Conservation (phyloP, 805 yeast genomes). For the Priceomyces haplophilus region DNA sequence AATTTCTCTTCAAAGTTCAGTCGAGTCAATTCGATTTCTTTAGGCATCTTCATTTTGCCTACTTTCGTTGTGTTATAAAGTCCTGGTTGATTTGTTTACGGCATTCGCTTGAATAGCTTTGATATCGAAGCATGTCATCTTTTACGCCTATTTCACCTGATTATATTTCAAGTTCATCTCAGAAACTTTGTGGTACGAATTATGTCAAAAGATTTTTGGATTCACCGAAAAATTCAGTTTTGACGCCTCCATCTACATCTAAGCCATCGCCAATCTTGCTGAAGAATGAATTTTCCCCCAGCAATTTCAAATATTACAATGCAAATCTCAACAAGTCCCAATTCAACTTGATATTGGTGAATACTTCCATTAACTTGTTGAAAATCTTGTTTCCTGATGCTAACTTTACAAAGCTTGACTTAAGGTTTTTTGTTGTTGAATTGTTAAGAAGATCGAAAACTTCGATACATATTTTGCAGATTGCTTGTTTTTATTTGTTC, state of each 20-base stretch:
- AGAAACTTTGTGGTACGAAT: not conserved
- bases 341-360: conserved; percentile 38
- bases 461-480: conserved; percentile 59
- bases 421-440: conserved; percentile 47
- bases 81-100: no score
- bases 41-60: no score
- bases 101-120: no score
- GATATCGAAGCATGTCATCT: not conserved
- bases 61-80: no score
- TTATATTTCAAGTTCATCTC: not conserved
- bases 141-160: not conserved
- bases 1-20: not conserved
- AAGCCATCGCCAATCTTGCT: not conserved
- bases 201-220: not conserved
- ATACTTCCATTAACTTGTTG: conserved; percentile 33
- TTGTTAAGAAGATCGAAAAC: conserved; percentile 35
- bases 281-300: conserved; percentile 20
- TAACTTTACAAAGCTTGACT: conserved; percentile 13
- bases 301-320: conserved; percentile 39
- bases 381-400: conserved; percentile 28
- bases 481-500: conserved; percentile 63
- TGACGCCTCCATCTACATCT: conserved; percentile 6
- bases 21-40: no score
- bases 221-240: not conserved
- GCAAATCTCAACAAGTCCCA: conserved; percentile 38